phyloP scores from a whole-genome alignment of 495 filamentous ascomycete genomes.

The Parathielavia hyrcaniae region DNA sequence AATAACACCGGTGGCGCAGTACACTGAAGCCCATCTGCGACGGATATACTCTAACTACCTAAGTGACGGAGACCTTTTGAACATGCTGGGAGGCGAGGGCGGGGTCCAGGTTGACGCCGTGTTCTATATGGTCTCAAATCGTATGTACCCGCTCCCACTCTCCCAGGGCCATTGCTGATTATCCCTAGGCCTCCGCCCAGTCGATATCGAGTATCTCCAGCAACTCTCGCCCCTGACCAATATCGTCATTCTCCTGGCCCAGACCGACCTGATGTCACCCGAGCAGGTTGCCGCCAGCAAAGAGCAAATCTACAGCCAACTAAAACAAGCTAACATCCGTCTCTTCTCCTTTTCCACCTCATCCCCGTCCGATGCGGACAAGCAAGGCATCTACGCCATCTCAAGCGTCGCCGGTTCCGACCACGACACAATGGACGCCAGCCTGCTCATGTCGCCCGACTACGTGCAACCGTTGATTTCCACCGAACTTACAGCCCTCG shows the following conservation, averaged over 20 bases:
- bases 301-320: constrained; percentile 51
- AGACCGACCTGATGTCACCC: constrained; percentile 60
- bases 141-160: constrained; percentile 20
- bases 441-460: constrained; percentile 86
- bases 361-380: constrained; percentile 26
- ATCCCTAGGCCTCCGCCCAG: constrained; percentile 56
- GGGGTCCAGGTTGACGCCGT: constrained; percentile 86
- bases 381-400: constrained; percentile 61
- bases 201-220: constrained; percentile 71
- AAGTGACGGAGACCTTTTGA: constrained; percentile 68
- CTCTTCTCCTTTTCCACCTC: constrained; percentile 60
- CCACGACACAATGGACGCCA: constrained; percentile 88
- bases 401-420: constrained; percentile 74
- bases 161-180: background rate
- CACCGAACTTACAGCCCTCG: constrained; percentile 68
- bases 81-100: constrained; percentile 75
- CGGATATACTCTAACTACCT: constrained; percentile 56
- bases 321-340: constrained; percentile 55
- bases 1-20: constrained; percentile 63
- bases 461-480: constrained; percentile 79
- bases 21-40: constrained; percentile 67
- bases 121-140: constrained; percentile 62
- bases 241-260: constrained; percentile 77
- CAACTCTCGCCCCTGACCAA: constrained; percentile 74
- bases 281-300: constrained; percentile 59